phyloP scores from a whole-genome alignment of 176 grass and related monocot genomes.

The Oryza brachyantha region DNA sequence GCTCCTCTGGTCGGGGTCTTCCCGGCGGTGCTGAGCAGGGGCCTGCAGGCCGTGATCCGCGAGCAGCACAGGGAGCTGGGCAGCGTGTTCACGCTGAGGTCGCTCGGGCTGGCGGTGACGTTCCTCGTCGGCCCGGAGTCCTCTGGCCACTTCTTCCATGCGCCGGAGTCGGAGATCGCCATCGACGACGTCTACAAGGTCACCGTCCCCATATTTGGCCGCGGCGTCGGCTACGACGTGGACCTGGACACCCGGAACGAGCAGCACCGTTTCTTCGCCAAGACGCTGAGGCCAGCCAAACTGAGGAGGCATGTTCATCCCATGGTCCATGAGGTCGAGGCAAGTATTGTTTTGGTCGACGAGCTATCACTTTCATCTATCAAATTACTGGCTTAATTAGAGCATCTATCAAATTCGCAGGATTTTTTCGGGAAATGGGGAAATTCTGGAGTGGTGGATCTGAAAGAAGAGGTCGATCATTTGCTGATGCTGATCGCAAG shows the following conservation, averaged over 20 bases:
- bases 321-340: slow-evolving; percentile 40
- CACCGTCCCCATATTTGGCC: slow-evolving; percentile 28
- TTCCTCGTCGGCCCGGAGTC: slow-evolving; percentile 40
- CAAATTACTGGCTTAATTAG: no score
- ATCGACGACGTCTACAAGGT: background rate
- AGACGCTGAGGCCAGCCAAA: slow-evolving; percentile 30
- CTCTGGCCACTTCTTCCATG: slow-evolving; percentile 1
- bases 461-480: slow-evolving; percentile 46
- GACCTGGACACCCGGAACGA: slow-evolving; percentile 34
- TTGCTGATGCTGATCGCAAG: slow-evolving; percentile 34
- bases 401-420: no score
- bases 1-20: no score
- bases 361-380: no score
- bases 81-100: slow-evolving; percentile 3
- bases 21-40: no score
- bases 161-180: background rate
- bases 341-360: background rate
- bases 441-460: slow-evolving; percentile 7
- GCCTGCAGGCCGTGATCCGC: no score
- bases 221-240: slow-evolving; percentile 35
- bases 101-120: slow-evolving; percentile 23
- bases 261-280: slow-evolving; percentile 45
- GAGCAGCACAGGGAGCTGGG: no score
- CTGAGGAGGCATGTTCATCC: slow-evolving; percentile 40
- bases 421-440: slow-evolving; percentile 38